Evolutionary conservation across 202 grass and related monocot species (phyloP).

Genomic region (Panicum hallii): DNA sequence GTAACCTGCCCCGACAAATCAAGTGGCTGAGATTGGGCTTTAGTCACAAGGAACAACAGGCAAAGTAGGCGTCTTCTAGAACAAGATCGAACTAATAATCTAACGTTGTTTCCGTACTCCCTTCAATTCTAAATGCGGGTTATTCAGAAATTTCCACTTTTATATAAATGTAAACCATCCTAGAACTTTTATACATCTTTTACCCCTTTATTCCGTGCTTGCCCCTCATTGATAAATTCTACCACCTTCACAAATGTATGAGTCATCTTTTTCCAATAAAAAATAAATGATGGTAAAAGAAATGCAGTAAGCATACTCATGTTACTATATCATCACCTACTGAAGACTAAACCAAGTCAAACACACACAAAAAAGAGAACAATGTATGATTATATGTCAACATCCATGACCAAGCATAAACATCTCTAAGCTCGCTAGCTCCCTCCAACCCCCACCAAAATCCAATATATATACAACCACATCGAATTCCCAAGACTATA

Average conservation of each 20-base stretch:
- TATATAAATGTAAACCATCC: neutral
- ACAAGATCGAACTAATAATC: too few species aligned
- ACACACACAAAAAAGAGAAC: neutral
- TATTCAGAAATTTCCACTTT: neutral
- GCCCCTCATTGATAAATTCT: neutral
- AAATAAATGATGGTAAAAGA: neutral
- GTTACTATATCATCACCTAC: conserved; percentile 2
- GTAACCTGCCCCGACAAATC: neutral
- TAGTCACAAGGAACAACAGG: neutral
- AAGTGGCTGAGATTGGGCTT: neutral
- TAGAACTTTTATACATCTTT: neutral
- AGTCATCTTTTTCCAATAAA: neutral
- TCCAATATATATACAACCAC: conserved; percentile 46
- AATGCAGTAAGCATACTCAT: neutral
- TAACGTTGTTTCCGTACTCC: too few species aligned
- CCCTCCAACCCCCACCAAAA: conserved; percentile 10
- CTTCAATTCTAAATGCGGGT: neutral
- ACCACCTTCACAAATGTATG: neutral
- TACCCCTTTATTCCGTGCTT: too few species aligned
- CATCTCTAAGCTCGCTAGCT: conserved; percentile 15
- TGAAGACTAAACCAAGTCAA: conserved; percentile 30
- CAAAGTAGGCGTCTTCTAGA: neutral
- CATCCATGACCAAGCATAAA: conserved; percentile 46
- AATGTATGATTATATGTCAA: conserved; percentile 28
- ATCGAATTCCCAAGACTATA: conserved; percentile 16